Base-by-base conservation (phyloP, 2,329 filamentous ascomycete species). In the Purpureocillium lavendulum region DNA sequence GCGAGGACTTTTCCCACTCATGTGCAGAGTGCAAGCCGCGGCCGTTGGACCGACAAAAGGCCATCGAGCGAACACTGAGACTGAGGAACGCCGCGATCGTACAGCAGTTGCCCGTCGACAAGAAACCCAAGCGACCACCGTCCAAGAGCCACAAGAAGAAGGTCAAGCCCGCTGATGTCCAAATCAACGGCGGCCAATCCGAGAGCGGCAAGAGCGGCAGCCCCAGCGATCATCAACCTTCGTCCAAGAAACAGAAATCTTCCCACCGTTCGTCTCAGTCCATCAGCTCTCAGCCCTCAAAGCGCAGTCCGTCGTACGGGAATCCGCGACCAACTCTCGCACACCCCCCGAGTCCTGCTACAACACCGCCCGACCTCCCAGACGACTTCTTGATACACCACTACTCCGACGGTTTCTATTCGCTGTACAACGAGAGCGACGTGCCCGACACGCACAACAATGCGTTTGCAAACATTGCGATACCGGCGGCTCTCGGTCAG, bases 61-160 rank as follows among this genome's bases (percentile, higher is more conserved):
- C 92, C 44, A 77, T 78, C 46, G 84, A 88, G 53, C 79, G 83
- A 58, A 66, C 59, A 6, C 81, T 87, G 54, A 77, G 79, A 43
- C 72, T 83, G 45, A 61, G 61, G 35, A 66, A 65, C 50, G 51
- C 62, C 56, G 49, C 21, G 6, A 26, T 53, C 4, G 40, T 56
- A 18, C 54, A 55, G 34, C 51, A 71, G 44, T 70, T 76, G 44
- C 63, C 62, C 13, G 66, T 71, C 51, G 80, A 88, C 59, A 80
- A 83, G 63, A 86, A 85, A 65, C 51, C 77, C 42, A 85, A 89
- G 61, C 77, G 88, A 45, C 77, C 82, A 8, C 74, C 82, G 7
- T 70, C 84, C 11, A 95, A 95, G 59, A 83, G 75, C 57, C 84
- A 88, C 56, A 95, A 89, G 69, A 96, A 94, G 70, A 94, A 89